Evolutionary conservation across 371 early-diverging fungal genomes (phyloP).

Genomic region (Zopfochytrium polystomum): DNA sequence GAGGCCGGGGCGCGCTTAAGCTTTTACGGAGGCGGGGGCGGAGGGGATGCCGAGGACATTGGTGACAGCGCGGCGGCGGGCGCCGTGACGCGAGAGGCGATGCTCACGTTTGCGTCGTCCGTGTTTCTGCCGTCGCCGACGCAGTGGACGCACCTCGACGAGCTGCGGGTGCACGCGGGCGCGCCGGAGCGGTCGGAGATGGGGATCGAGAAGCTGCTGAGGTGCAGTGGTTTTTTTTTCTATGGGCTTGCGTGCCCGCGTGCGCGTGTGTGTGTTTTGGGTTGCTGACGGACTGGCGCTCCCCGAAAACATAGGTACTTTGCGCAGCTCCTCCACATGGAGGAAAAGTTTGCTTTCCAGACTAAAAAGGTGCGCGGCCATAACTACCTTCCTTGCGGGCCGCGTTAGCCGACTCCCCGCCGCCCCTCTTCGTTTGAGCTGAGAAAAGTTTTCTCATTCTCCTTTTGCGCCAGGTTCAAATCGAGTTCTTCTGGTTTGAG

Average conservation of each 20-base stretch:
- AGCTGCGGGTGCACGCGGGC: slow-evolving; percentile 53
- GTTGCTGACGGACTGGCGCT: not conserved
- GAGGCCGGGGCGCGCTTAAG: not conserved
- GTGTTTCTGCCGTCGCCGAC: slow-evolving; percentile 38
- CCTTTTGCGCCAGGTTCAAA: slow-evolving; percentile 25
- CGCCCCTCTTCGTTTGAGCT: too few relatives aligned
- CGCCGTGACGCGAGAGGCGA: slow-evolving; percentile 1
- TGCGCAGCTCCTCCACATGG: slow-evolving; percentile 44
- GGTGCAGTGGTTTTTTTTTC: slow-evolving; percentile 11
- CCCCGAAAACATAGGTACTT: slow-evolving; percentile 44
- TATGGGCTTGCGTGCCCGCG: not conserved
- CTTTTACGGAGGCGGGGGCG: too few relatives aligned
- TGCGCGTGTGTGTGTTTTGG: not conserved
- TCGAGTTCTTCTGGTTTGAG: slow-evolving; percentile 51
- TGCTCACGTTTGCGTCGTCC: not conserved
- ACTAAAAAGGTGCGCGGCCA: slow-evolving; percentile 37
- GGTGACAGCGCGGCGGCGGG: not conserved
- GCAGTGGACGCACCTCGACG: slow-evolving; percentile 52
- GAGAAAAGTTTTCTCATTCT: not conserved
- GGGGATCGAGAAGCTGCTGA: slow-evolving; percentile 46
- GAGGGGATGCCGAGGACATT: not conserved
- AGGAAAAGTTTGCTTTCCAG: slow-evolving; percentile 49
- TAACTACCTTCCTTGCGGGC: too few relatives aligned
- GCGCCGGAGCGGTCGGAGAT: slow-evolving; percentile 47
- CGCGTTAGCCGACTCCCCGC: too few relatives aligned